phyloP scores from a whole-genome alignment of 352 stramenopile species.

The Pilasporangium apinafurcum region DNA sequence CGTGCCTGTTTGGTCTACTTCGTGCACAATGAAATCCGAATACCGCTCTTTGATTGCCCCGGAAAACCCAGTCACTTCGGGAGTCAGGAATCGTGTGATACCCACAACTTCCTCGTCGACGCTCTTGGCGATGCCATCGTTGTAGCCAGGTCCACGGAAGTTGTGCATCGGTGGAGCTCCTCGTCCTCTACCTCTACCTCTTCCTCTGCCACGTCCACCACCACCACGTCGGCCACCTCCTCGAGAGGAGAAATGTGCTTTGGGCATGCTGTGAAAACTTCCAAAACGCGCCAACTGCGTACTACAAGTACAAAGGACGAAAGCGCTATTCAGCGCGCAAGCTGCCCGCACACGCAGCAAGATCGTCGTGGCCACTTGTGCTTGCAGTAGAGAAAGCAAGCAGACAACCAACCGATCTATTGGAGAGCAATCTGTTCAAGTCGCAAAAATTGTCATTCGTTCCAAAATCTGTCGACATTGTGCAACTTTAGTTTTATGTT shows the following conservation, averaged over 20 bases:
- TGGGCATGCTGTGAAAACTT: constrained; percentile 3
- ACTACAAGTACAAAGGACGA: too few species aligned
- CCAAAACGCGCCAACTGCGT: not conserved
- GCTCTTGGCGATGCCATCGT: constrained; percentile 49
- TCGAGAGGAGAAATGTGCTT: constrained; percentile 1
- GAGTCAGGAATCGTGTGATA: constrained; percentile 43
- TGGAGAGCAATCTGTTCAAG: too few species aligned
- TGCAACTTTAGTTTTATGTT: too few species aligned
- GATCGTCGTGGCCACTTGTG: too few species aligned
- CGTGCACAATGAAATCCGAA: constrained; percentile 83
- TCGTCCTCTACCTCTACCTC: constrained; percentile 10
- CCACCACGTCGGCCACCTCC: constrained; percentile 14
- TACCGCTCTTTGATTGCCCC: constrained; percentile 79
- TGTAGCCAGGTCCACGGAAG: constrained; percentile 63
- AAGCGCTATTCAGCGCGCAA: too few species aligned
- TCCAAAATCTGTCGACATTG: too few species aligned
- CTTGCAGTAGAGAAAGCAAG: not conserved
- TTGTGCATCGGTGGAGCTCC: constrained; percentile 22
- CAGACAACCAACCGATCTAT: not conserved
- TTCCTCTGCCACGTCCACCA: constrained; percentile 10
- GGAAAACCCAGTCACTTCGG: constrained; percentile 34
- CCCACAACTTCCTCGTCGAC: constrained; percentile 58
- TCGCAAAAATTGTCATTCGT: too few species aligned
- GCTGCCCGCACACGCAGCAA: too few species aligned
- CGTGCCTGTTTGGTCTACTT: constrained; percentile 39